phyloP scores from a whole-genome alignment of 2,329 filamentous ascomycete genomes.

The Mariannaea elegans region DNA sequence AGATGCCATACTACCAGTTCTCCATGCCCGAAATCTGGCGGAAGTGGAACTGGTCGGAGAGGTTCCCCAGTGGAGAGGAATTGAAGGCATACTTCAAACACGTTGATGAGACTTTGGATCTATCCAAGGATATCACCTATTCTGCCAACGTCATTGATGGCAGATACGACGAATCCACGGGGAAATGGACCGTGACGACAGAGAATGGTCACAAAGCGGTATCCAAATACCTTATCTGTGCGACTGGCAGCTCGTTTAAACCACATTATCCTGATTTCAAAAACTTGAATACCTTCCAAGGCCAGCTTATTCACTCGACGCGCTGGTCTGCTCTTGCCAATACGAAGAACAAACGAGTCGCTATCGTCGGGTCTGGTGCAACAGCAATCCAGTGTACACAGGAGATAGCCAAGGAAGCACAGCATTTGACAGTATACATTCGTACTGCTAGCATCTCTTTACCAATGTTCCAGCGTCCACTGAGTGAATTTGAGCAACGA shows the following conservation, averaged over 20 bases:
- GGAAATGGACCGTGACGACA: conserved; percentile 55
- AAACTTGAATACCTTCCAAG: conserved; percentile 45
- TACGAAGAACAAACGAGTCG: conserved; percentile 38
- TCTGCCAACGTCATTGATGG: conserved; percentile 35
- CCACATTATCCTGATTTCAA: conserved; percentile 47
- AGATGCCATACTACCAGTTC: conserved; percentile 22
- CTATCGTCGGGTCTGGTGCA: conserved; percentile 44
- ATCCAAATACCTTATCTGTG: conserved; percentile 55
- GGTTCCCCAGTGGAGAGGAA: conserved; percentile 16
- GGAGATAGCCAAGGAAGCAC: conserved; percentile 46
- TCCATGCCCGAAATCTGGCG: conserved; percentile 20
- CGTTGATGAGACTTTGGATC: conserved; percentile 12
- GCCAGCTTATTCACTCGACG: conserved; percentile 41
- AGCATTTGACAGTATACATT: conserved; percentile 58
- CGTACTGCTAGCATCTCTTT: conserved; percentile 66
- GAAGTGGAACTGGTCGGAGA: conserved; percentile 20
- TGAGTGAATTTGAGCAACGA: conserved; percentile 57
- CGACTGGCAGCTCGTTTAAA: conserved; percentile 57
- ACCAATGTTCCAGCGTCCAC: conserved; percentile 61
- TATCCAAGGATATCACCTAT: conserved; percentile 47
- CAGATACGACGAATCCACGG: conserved; percentile 21
- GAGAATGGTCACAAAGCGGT: conserved; percentile 49
- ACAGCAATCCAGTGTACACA: conserved; percentile 44
- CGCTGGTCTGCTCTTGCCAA: conserved; percentile 37
- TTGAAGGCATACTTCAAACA: conserved; percentile 11